A percentile compares a stretch with the other conserved stretches of the same genome.
Conservation (phyloP, 345 rosid species). For the Acer yangbiense region DNA sequence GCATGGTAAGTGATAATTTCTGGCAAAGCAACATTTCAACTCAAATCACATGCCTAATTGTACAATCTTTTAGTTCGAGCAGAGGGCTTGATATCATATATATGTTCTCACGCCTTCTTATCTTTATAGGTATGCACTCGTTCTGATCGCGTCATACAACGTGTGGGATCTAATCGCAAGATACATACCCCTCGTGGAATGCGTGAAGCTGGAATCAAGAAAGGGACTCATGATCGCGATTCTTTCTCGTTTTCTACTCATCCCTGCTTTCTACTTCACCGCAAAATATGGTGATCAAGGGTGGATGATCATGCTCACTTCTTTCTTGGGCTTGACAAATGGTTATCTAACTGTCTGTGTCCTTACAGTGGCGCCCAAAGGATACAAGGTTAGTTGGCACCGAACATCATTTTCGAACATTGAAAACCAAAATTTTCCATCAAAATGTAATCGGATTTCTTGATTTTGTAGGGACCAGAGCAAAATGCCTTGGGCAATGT, state of each 20-base stretch:
- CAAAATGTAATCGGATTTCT: not conserved
- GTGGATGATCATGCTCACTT: constrained; percentile 78
- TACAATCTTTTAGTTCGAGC: not conserved
- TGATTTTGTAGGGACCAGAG: constrained; percentile 75
- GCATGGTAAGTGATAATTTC: constrained; percentile 41
- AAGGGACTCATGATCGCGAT: constrained; percentile 49
- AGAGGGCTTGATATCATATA: not conserved
- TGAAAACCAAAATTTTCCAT: not conserved
- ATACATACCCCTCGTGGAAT: constrained; percentile 59
- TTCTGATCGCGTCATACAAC: constrained; percentile 66
- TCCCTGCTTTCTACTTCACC: constrained; percentile 88
- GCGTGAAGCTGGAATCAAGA: constrained; percentile 67
- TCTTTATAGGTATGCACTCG: constrained; percentile 63
- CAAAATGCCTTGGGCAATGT: constrained; percentile 89
- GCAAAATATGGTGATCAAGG: constrained; percentile 87
- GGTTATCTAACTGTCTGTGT: constrained; percentile 88
- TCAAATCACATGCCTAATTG: not conserved
- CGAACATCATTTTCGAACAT: not conserved
- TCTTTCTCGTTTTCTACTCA: constrained; percentile 58
- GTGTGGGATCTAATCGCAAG: constrained; percentile 66
- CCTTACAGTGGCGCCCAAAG: constrained; percentile 76
- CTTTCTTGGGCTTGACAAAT: constrained; percentile 68
- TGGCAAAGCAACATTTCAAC: not conserved
- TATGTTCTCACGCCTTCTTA: not conserved
- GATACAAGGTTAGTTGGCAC: constrained; percentile 62